Conservation (phyloP, 1,139 yeast species). For the Zhuliangozyma parablackwelliae region DNA sequence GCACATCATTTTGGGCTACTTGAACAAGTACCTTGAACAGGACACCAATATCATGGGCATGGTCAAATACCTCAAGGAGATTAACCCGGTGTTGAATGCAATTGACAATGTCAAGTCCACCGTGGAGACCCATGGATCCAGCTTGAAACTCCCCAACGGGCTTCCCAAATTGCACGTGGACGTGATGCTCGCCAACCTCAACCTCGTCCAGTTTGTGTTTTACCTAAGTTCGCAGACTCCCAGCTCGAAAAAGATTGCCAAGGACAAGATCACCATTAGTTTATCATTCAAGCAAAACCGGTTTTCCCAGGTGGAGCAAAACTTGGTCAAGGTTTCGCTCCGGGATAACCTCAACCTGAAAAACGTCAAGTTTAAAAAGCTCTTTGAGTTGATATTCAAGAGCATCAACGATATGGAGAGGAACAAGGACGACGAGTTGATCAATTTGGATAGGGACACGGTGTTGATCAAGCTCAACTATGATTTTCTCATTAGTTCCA, state of each 20-base stretch:
- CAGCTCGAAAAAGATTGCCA: slow-evolving; percentile 30
- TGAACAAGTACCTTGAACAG: slow-evolving; percentile 8
- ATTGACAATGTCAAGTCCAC: slow-evolving; percentile 13
- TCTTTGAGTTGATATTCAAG: slow-evolving; percentile 39
- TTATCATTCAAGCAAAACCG: slow-evolving; percentile 31
- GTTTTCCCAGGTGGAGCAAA: slow-evolving; percentile 21
- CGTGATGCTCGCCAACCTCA: slow-evolving; percentile 27
- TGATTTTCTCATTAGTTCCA: slow-evolving; percentile 32
- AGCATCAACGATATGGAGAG: slow-evolving; percentile 17
- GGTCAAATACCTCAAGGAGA: slow-evolving; percentile 27
- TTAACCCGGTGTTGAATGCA: slow-evolving; percentile 27
- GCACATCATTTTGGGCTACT: slow-evolving; percentile 1
- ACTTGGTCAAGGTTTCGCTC: slow-evolving; percentile 28
- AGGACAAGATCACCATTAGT: slow-evolving; percentile 31
- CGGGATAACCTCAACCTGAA: slow-evolving; percentile 36
- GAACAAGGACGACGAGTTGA: slow-evolving; percentile 6
- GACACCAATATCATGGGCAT: slow-evolving; percentile 24
- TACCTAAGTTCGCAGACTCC: slow-evolving; percentile 26
- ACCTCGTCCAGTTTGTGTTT: slow-evolving; percentile 31
- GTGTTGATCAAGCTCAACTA: slow-evolving; percentile 34
- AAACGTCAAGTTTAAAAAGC: slow-evolving; percentile 35
- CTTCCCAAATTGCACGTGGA: slow-evolving; percentile 31
- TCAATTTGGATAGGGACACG: slow-evolving; percentile 3
- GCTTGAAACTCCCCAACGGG: slow-evolving; percentile 26
- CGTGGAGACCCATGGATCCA: slow-evolving; percentile 8